A percentile compares a stretch with the other conserved stretches of the same genome.
These are phyloP conservation scores for Cercophora samala DNA, from an alignment of 495 filamentous ascomycete species.

Conservation along the genomic window DNA sequence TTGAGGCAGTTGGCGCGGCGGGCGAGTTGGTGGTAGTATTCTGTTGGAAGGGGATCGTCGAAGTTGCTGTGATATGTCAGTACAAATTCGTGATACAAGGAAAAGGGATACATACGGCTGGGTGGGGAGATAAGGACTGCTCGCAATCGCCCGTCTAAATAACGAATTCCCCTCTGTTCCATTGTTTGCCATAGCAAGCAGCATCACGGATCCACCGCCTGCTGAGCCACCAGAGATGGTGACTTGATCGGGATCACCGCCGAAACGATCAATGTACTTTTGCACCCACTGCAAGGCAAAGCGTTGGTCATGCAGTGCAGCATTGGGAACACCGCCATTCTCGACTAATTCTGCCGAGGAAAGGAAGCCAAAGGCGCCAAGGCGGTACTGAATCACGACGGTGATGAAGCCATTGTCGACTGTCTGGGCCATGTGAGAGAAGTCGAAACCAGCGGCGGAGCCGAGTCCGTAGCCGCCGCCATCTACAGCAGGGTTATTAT, in stretches of 20 bases:
- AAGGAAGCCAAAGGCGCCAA: conserved; percentile 29
- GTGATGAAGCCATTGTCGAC: conserved; percentile 27
- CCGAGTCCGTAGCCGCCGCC: conserved; percentile 43
- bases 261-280: conserved; percentile 55
- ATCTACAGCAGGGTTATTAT: conserved; percentile 6
- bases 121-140: not conserved
- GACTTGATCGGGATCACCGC: conserved; percentile 43
- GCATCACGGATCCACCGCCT: conserved; percentile 38
- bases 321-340: conserved; percentile 39
- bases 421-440: not conserved
- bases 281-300: conserved; percentile 48
- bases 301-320: conserved; percentile 45
- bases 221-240: conserved; percentile 49
- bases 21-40: conserved; percentile 34
- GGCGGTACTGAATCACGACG: conserved; percentile 34
- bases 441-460: conserved; percentile 21
- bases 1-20: not conserved
- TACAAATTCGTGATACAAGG: not conserved
- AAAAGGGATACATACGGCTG: not conserved
- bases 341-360: conserved; percentile 19
- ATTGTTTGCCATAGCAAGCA: conserved; percentile 22
- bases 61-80: conserved; percentile 53
- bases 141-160: conserved; percentile 19
- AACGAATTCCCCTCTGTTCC: conserved; percentile 4
- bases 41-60: conserved; percentile 51